phyloP scores from a whole-genome alignment of 2,329 filamentous ascomycete species.

The Tolypocladium inflatum region DNA sequence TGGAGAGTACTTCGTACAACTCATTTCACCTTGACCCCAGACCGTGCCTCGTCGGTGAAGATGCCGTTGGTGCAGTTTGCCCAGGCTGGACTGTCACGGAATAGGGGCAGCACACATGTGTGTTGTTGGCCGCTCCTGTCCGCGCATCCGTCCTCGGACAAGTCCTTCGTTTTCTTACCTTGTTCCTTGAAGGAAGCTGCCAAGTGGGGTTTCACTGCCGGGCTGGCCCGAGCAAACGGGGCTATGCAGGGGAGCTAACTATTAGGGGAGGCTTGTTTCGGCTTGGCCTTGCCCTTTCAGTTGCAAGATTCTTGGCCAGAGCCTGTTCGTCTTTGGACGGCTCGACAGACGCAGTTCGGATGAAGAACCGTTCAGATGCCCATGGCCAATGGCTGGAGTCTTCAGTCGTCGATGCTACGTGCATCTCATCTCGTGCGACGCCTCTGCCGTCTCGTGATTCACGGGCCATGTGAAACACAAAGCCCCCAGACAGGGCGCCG shows the following conservation, averaged over 20 bases:
- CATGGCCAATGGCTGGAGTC: neutral
- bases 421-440: neutral
- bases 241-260: neutral
- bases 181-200: too few relatives aligned
- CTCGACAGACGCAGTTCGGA: neutral
- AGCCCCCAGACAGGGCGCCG: neutral
- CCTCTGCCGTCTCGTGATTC: neutral
- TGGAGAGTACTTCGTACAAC: neutral
- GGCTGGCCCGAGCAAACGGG: neutral
- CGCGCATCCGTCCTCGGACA: neutral
- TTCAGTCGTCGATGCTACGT: neutral
- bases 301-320: neutral
- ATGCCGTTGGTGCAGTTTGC: neutral
- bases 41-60: neutral
- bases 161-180: neutral
- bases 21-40: neutral
- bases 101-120: neutral
- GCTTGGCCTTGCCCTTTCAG: neutral
- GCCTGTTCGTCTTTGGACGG: neutral
- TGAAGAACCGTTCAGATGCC: neutral
- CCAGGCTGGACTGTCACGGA: neutral
- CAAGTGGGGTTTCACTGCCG: neutral
- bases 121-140: neutral
- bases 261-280: neutral
- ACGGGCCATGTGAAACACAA: neutral